Conservation (phyloP, 768 basidiomycete species). For the Neoboletus brunneissimus region DNA sequence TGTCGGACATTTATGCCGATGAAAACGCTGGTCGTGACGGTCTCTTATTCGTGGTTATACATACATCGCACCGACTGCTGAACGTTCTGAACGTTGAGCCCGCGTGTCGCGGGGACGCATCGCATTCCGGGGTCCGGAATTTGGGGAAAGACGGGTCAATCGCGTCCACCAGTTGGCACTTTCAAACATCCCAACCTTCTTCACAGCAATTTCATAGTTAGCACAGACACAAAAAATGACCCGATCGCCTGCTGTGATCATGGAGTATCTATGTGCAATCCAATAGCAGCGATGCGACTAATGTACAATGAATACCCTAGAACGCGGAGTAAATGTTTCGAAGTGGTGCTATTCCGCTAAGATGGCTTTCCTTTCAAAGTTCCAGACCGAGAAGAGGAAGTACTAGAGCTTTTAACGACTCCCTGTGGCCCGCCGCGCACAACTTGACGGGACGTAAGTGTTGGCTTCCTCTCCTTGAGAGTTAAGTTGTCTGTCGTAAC, state of each 20-base stretch:
- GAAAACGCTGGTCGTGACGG: neutral
- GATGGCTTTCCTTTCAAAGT: conserved; percentile 19
- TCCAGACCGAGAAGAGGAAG: conserved; percentile 28
- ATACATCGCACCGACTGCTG: neutral
- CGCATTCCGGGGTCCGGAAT: neutral
- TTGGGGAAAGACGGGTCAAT: neutral
- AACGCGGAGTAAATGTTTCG: neutral
- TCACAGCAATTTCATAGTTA: neutral
- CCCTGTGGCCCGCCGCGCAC: conserved; percentile 10
- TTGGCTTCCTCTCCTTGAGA: conserved; percentile 15
- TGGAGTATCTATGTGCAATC: conserved; percentile 6
- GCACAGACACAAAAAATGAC: neutral
- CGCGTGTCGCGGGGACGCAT: neutral
- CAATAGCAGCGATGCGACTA: conserved; percentile 13
- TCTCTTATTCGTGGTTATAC: neutral
- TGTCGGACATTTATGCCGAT: neutral
- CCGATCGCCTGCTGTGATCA: neutral
- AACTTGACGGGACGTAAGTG: conserved; percentile 7
- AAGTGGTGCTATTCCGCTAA: conserved; percentile 6
- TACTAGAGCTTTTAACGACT: conserved; percentile 20
- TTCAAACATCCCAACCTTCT: neutral
- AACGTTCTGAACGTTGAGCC: too few species aligned
- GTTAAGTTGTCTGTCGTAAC: conserved; percentile 7
- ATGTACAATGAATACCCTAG: conserved; percentile 23
- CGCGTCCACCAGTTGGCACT: neutral